Conservation (phyloP, 306 rosid genomes). For the Lathyrus oleraceus region DNA sequence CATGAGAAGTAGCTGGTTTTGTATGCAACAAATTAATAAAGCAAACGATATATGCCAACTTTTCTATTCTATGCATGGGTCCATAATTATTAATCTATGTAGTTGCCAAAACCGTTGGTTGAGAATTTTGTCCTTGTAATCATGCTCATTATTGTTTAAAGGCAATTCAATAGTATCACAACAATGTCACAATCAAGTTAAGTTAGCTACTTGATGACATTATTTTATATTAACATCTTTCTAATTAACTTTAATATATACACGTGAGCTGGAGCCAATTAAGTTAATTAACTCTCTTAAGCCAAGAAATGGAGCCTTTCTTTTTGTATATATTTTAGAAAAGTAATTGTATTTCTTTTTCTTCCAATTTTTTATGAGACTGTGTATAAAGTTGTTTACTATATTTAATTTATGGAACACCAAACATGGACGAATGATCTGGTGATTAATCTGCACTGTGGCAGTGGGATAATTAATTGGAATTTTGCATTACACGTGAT, state of each 20-base stretch:
- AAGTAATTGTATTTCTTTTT: not conserved
- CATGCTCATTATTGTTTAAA: not conserved
- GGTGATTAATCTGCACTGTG: not conserved
- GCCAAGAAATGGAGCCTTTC: not conserved
- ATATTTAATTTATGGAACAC: not conserved
- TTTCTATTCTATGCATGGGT: slow-evolving; percentile 24
- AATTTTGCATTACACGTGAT: not conserved
- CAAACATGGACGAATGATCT: not conserved
- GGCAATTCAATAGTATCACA: not conserved
- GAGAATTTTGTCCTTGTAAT: slow-evolving; percentile 3
- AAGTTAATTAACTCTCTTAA: not conserved
- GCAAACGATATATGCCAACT: slow-evolving; percentile 3
- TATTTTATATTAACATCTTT: not conserved
- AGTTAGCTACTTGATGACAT: slow-evolving; percentile 1
- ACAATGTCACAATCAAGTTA: slow-evolving; percentile 11
- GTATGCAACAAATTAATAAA: not conserved
- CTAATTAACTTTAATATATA: too few species aligned
- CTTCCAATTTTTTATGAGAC: not conserved
- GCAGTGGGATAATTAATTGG: not conserved
- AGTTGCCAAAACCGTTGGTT: not conserved
- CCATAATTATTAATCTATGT: not conserved
- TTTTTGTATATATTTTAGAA: not conserved
- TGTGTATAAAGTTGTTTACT: not conserved
- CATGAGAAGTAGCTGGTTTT: not conserved
- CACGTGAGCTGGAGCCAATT: slow-evolving; percentile 11